Base-by-base conservation (phyloP, 306 rosid species). In the Castanea crenata region DNA sequence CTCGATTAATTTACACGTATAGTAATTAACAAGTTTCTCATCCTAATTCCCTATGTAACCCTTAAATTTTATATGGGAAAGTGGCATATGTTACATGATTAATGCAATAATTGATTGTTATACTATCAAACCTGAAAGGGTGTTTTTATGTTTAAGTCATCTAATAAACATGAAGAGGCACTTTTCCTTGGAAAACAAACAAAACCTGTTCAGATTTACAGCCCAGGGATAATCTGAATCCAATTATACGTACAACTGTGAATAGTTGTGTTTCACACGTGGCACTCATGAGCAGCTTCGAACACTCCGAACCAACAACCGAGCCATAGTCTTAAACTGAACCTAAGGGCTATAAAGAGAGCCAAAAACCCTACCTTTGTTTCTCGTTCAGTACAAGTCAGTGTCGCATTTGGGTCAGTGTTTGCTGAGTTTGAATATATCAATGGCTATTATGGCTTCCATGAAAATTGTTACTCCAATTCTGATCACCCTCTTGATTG, bases 401-500 rank as follows among this genome's bases (percentile, higher is more conserved):
- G 57, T 41, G 49, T 71, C 5, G 10, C 25, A 18, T 18, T 9
- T 41, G 46, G 5, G 46, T 67, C 71, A 19, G 8, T 15, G 12
- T 11, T 51, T 7, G 8, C 46, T 41, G 52, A 5, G 54, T 1
- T 56, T 20, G 34, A 21, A 63, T 41, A 41, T 41, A 41, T 54
- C 31, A 73, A 82, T 87, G 90, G 27, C 27, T 25, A 25, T 25
- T 25, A 25, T 25, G 27, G 78, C 76, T 58, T 81, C 77, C 25
- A n/a, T 77, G 18, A 27, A 54, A 19, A 64, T 16, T 19, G 18
- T 12, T 5, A 29, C 55, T 55, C 73, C 70, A 38, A 52, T 18
- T 51, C 72, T 61, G 68, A 32, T 41, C 46, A 41, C 69, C 11
- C 21, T 84, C 16, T 49, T 35, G 3, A 32, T 74, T 6, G 25